Evolutionary conservation across 768 basidiomycete genomes (phyloP), one percentile per base, ranked within the genome.

Genomic region (Leccinum boreale): DNA sequence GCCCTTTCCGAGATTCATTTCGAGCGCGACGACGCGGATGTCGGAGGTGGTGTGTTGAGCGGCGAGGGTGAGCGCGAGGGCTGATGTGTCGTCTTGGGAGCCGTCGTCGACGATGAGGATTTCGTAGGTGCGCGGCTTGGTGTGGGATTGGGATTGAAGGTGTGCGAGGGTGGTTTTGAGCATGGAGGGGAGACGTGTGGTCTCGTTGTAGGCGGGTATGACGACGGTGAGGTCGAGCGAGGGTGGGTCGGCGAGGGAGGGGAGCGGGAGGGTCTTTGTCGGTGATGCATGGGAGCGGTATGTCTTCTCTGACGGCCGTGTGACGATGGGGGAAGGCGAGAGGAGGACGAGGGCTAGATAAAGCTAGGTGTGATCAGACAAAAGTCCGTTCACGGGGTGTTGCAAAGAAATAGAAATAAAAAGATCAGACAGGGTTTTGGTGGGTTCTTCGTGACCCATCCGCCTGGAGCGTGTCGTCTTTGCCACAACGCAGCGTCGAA

Each of bases 161-260:
- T 91, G 86, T 17, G 78, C 77, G 55, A 97, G 76, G 10, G 93
- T 85, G 10, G 86, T 83, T 2, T 79, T 74, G 67, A 98, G 83
- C 95, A 98, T 98, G 47, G 77, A 70, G 0, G 86, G 89, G n/a
- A 98, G 77, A 17, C 95, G 84, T n/a, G 80, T 74, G 5, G 83
- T 82, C 73, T 97, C 95, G 66, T 97, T 97, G 80, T 86, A 98
- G 0, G 95, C 94, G 11, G 95, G 95, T 10, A 97, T 84, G 63
- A 97, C 80, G 64, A 98, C 80, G 28, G 85, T 86, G 42, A 98
- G 78, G 67, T 88, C 87, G 51, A 93, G 78, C 1, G 81, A 76
- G 45, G 82, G 77, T 0, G 79, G 71, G 53, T 86, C 82, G n/a
- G 77, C 65, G 29, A 90, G 76, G 6, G 75, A 77, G 15, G 85